These are phyloP conservation scores for Aspergillus chevalieri DNA, from an alignment of 2,329 filamentous ascomycete species.

Conservation along the genomic window DNA sequence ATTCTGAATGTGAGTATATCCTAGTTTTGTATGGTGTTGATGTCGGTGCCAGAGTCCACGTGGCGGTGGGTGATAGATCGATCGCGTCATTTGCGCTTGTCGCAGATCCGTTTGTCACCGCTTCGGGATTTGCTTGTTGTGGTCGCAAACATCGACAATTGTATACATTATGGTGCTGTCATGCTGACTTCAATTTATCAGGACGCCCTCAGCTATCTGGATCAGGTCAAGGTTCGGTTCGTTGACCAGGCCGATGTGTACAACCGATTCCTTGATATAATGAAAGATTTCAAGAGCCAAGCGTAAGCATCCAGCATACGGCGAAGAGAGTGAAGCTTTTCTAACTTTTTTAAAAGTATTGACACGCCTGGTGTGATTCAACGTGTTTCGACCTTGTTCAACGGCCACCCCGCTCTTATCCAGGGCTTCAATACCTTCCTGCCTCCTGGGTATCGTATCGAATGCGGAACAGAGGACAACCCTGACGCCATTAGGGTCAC, in stretches of 20 bases:
- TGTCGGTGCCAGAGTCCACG: background rate
- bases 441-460: constrained; percentile 90
- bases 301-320: constrained; percentile 54
- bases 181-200: constrained; percentile 42
- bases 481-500: constrained; percentile 95
- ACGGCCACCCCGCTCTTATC: constrained; percentile 88
- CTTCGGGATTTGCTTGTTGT: background rate
- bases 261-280: constrained; percentile 93
- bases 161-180: constrained; percentile 1
- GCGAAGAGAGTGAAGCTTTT: background rate
- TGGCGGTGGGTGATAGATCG: background rate
- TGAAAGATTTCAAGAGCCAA: constrained; percentile 99
- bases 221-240: constrained; percentile 98
- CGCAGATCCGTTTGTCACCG: background rate
- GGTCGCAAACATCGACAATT: constrained; percentile 2
- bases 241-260: constrained; percentile 96
- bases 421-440: constrained; percentile 98
- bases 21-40: background rate
- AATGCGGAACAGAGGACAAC: constrained; percentile 88
- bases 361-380: constrained; percentile 97
- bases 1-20: constrained; percentile 59
- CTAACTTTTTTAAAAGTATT: constrained; percentile 50
- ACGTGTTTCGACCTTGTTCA: constrained; percentile 89
- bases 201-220: constrained; percentile 88
- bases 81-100: background rate